Evolutionary conservation across 305 asterid species (phyloP), one percentile per base, ranked within the genome.

Genomic region (Ilex paraguariensis): DNA sequence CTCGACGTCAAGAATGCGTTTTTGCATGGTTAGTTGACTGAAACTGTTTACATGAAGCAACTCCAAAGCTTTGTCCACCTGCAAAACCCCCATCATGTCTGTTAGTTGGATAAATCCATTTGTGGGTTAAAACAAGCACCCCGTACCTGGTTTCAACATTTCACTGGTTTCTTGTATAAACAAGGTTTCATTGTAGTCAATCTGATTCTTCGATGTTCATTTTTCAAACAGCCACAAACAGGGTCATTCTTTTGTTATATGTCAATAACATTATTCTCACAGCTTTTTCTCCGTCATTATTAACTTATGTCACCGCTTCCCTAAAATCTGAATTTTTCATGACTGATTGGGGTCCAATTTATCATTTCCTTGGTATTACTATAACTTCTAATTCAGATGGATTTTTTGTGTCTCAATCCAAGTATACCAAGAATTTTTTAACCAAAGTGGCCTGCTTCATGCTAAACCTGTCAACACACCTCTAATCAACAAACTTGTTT

Each of bases 241-340:
- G 4, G 5, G n/a, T 57, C 3, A 3, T 55, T 5, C 0, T 50
- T 4, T 54, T 56, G 16, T 33, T 65, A 6, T 65, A 65, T 7
- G 63, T 57, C 5, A 58, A 65, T 65, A 63, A 65, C 42, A 21
- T 56, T 13, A 3, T 50, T 13, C 14, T 56, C 10, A 56, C 48
- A 7, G 51, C 42, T 2, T 13, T 4, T 6, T 6, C 42, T 10
- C 4, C 3, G 7, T 1, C 1, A 3, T 21, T 13, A 1, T 31
- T 57, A 0, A 10, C 10, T 1, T 11, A 15, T 4, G 10, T 56
- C 54, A 46, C 57, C 11, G 16, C 13, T 45, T 6, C 13, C 3
- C 39, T 65, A 1, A 32, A 13, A 5, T 7, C 15, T 9, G 12
- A 51, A 0, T 57, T 66, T 31, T 31, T 30, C 10, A 5, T 33